phyloP scores from a whole-genome alignment of 2,329 filamentous ascomycete species.

The Verticillium alfalfae region DNA sequence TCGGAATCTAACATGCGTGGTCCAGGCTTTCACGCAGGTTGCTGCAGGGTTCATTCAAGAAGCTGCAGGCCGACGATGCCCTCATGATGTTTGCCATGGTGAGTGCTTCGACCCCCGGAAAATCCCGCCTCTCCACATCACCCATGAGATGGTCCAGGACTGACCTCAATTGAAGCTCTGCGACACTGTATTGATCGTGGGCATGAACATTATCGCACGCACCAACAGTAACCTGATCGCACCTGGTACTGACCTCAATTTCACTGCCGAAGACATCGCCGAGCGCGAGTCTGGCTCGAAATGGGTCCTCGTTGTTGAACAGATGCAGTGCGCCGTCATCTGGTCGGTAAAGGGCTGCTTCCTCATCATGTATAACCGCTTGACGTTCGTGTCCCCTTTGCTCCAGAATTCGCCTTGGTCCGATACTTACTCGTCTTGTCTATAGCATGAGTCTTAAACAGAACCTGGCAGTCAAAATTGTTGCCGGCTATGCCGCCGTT shows the following conservation, averaged over 20 bases:
- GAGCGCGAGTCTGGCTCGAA: constrained; percentile 49
- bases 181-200: constrained; percentile 49
- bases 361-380: constrained; percentile 49
- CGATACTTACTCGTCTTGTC: background rate
- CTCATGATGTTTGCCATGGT: constrained; percentile 49
- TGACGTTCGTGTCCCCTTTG: constrained; percentile 30
- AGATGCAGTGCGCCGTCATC: constrained; percentile 55
- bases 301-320: constrained; percentile 56
- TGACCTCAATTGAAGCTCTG: constrained; percentile 21
- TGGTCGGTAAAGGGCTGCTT: constrained; percentile 53
- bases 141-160: background rate
- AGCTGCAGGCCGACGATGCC: constrained; percentile 49
- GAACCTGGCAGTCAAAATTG: constrained; percentile 40
- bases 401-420: background rate
- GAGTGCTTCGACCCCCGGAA: constrained; percentile 15
- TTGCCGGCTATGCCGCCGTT: constrained; percentile 39
- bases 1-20: background rate
- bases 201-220: constrained; percentile 47
- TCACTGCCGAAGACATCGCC: constrained; percentile 38
- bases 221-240: constrained; percentile 57
- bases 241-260: constrained; percentile 30
- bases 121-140: background rate
- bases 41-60: constrained; percentile 36
- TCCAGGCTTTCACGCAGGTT: constrained; percentile 30
- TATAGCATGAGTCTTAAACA: constrained; percentile 37